Evolutionary conservation across 2,329 filamentous ascomycete species (phyloP).

Genomic region (Lachnum nothofagi): DNA sequence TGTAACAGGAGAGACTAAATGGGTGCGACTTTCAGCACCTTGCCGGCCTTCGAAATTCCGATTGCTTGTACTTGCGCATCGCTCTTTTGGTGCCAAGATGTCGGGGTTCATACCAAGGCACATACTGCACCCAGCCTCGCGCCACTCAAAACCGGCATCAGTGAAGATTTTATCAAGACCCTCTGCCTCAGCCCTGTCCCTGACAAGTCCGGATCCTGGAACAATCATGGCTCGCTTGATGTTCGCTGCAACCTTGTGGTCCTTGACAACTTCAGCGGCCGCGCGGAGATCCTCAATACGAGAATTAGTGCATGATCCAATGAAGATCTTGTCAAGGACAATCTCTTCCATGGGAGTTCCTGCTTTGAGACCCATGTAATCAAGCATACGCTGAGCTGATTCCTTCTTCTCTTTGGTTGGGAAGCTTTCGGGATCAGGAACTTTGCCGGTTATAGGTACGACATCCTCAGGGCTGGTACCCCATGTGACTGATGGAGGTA

Average conservation of each 20-base stretch:
- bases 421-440: conserved; percentile 87
- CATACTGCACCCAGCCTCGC: conserved; percentile 98
- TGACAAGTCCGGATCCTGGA: conserved; percentile 89
- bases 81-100: conserved; percentile 84
- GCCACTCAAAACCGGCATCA: conserved; percentile 94
- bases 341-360: conserved; percentile 93
- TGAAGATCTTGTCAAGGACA: conserved; percentile 89
- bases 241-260: conserved; percentile 79
- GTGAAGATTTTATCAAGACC: conserved; percentile 88
- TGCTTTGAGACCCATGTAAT: conserved; percentile 91
- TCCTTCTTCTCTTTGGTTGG: conserved; percentile 72
- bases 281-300: conserved; percentile 92
- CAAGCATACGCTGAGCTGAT: conserved; percentile 72
- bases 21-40: conserved; percentile 83
- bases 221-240: conserved; percentile 95
- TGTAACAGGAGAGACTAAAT: conserved; percentile 96
- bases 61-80: conserved; percentile 93
- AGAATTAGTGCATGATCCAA: conserved; percentile 95
- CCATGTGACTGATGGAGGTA: conserved; percentile 91
- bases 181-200: conserved; percentile 83
- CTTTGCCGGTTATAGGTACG: conserved; percentile 84
- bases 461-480: conserved; percentile 96
- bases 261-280: conserved; percentile 79
- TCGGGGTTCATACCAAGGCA: conserved; percentile 99
- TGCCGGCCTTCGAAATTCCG: conserved; percentile 97